Conservation (phyloP, 768 basidiomycete genomes). For the Psilocybe subaeruginosa region DNA sequence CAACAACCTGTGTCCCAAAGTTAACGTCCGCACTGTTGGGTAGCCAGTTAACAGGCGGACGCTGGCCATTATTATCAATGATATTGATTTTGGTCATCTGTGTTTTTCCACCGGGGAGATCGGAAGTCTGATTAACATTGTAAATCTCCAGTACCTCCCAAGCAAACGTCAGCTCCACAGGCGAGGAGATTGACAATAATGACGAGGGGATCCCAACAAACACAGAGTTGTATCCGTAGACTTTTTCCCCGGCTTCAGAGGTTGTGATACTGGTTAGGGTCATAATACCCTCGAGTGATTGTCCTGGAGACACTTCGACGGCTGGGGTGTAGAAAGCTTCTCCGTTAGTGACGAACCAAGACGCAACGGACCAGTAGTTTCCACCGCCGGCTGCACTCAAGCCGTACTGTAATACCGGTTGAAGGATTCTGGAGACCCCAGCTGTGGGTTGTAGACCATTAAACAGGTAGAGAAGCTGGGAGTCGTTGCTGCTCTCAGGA, state of each 20-base stretch:
- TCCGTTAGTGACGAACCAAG: conserved; percentile 20
- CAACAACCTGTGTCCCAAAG: conserved; percentile 2
- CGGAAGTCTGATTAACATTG: background rate
- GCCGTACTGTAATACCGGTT: conserved; percentile 29
- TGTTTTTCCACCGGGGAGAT: conserved; percentile 15
- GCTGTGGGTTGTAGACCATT: conserved; percentile 18
- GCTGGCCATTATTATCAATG: conserved; percentile 5
- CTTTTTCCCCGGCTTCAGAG: background rate
- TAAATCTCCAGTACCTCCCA: conserved; percentile 20
- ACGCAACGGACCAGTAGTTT: conserved; percentile 26
- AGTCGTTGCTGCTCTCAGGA: conserved; percentile 15
- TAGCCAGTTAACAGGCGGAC: conserved; percentile 11
- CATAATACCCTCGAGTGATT: conserved; percentile 9
- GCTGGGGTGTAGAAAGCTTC: conserved; percentile 13
- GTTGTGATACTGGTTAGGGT: conserved; percentile 2
- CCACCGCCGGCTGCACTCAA: conserved; percentile 23
- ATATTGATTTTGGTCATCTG: conserved; percentile 14
- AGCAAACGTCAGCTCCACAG: conserved; percentile 11
- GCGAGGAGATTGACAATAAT: conserved; percentile 11
- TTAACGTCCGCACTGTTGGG: background rate
- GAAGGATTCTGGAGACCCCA: conserved; percentile 21
- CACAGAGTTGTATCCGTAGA: conserved; percentile 13
- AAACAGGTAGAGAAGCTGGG: conserved; percentile 26
- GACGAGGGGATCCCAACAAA: conserved; percentile 14
- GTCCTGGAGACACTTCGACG: conserved; percentile 7